These are phyloP conservation scores for Coemansia sp. DNA, from an alignment of 192 early-diverging fungal genomes.

Conservation along the genomic window DNA sequence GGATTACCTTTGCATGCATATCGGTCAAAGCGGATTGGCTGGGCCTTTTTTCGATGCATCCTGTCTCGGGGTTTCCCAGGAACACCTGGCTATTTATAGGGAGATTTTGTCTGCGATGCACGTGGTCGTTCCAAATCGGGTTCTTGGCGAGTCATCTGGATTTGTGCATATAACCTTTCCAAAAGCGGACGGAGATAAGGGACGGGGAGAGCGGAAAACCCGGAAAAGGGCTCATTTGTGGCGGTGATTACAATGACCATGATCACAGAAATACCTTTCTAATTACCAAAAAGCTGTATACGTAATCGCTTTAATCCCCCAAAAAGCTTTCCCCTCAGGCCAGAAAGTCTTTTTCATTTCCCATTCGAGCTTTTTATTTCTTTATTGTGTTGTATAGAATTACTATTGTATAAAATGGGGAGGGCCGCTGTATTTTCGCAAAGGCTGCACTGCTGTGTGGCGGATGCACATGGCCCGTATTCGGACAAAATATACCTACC, in stretches of 20 bases:
- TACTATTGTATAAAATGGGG: constrained; percentile 6
- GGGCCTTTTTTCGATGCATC: background rate
- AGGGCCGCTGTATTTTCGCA: constrained; percentile 11
- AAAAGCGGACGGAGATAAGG: background rate
- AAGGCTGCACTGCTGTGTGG: constrained; percentile 16
- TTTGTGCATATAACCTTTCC: background rate
- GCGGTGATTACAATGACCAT: too few species aligned
- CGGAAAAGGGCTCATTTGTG: background rate
- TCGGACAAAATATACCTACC: constrained; percentile 40
- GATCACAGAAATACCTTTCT: too few species aligned
- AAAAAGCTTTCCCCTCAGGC: too few species aligned
- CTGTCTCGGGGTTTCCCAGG: background rate
- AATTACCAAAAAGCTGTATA: too few species aligned
- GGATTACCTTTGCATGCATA: constrained; percentile 3
- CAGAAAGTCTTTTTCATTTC: too few species aligned
- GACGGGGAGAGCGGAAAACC: background rate
- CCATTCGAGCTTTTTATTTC: background rate
- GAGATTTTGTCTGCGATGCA: background rate
- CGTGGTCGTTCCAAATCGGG: constrained; percentile 1
- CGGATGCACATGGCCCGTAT: constrained; percentile 4
- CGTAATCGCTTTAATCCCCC: too few species aligned
- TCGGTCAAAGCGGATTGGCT: background rate
- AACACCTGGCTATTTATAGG: background rate
- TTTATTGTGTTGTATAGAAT: background rate
- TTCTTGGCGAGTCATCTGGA: constrained; percentile 1